These are phyloP conservation scores for Amphibolis antarctica DNA, from an alignment of 106 monocot species.

Conservation along the genomic window DNA sequence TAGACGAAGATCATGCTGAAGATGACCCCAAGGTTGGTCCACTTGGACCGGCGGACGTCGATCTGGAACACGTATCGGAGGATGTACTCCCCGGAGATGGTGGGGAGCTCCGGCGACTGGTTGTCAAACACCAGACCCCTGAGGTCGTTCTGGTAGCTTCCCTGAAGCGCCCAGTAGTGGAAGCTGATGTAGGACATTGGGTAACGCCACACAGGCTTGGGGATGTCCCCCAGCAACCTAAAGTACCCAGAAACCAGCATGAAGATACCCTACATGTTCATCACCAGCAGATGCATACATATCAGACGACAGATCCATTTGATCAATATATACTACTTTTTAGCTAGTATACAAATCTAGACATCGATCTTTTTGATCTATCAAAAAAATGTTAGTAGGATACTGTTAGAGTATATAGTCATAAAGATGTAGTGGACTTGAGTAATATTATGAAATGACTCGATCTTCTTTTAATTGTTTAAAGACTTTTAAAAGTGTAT, in stretches of 20 bases:
- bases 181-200: slow-evolving; percentile 84
- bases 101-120: slow-evolving; percentile 2
- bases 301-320: too few relatives aligned
- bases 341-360: too few relatives aligned
- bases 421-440: too few relatives aligned
- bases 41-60: slow-evolving; percentile 12
- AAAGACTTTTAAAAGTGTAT: too few relatives aligned
- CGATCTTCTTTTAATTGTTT: too few relatives aligned
- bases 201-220: slow-evolving; percentile 66
- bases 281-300: too few relatives aligned
- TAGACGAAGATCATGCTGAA: slow-evolving; percentile 22
- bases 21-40: slow-evolving; percentile 13
- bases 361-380: too few relatives aligned
- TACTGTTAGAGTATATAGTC: too few relatives aligned
- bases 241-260: slow-evolving; percentile 74
- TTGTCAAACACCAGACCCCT: slow-evolving; percentile 9
- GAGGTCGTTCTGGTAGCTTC: slow-evolving; percentile 15
- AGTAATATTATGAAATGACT: too few relatives aligned
- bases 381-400: too few relatives aligned
- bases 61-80: slow-evolving; percentile 20
- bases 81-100: slow-evolving; percentile 17
- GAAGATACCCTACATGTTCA: slow-evolving; percentile 84
- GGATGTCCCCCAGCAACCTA: slow-evolving; percentile 65
- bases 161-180: slow-evolving; percentile 50
- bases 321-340: too few relatives aligned